phyloP scores from a whole-genome alignment of 2,329 filamentous ascomycete genomes.

The Mycosphaerella arachidis region DNA sequence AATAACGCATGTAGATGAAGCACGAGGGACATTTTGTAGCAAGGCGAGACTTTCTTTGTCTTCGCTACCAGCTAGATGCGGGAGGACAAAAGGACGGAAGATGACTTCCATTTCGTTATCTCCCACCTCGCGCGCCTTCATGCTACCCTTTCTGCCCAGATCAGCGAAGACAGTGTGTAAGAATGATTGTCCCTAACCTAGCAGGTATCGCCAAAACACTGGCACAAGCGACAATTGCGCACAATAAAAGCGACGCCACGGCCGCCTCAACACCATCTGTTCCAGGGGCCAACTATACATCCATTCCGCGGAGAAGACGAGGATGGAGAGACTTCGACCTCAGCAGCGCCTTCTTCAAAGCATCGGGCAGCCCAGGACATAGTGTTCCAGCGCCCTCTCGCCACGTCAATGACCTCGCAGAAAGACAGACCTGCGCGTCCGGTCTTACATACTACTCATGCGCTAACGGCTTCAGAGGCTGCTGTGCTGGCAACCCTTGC shows the following conservation, averaged over 20 bases:
- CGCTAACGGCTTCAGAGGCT: conserved; percentile 26
- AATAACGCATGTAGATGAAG: background rate
- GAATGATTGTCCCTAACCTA: background rate
- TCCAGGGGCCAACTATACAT: background rate
- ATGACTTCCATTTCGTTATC: background rate
- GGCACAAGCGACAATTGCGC: background rate
- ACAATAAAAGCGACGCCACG: background rate
- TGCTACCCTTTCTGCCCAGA: background rate
- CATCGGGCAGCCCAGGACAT: conserved; percentile 1
- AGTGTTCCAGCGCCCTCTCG: background rate
- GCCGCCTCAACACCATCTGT: background rate
- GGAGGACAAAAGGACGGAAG: background rate
- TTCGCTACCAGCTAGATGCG: background rate
- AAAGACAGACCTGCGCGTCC: conserved; percentile 19
- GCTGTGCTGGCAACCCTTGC: conserved; percentile 27
- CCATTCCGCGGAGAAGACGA: conserved; percentile 6
- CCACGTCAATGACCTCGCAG: conserved; percentile 1
- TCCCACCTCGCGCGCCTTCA: background rate
- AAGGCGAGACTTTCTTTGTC: background rate
- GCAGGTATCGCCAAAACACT: background rate
- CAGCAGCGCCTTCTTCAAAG: background rate
- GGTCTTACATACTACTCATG: conserved; percentile 22
- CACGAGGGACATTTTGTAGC: background rate
- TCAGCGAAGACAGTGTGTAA: background rate
- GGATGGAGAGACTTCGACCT: conserved; percentile 4